Evolutionary conservation across 441 rosid species (phyloP), one percentile per base, ranked within the genome.

Genomic region (Croton setiger): DNA sequence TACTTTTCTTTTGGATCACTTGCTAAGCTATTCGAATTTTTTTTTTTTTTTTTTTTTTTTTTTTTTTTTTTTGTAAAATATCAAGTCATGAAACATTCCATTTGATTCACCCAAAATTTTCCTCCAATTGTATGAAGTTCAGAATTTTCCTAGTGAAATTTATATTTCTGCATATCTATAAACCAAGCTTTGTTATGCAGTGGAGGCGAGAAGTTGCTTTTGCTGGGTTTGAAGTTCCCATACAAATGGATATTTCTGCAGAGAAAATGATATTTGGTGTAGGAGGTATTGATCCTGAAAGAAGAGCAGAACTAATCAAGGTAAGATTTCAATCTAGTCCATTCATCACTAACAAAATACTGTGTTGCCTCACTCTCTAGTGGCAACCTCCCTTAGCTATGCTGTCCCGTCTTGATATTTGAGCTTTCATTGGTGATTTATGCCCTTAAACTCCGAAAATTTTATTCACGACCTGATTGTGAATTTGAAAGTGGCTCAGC

Each of bases 201-300:
- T 94, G 98, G 97, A 87, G 92, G 76, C 89, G 97, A 69, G 98
- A 94, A 68, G 93, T 94, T 62, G 99, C 98, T 37, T 94, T 90
- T 80, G 93, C 98, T 10, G 99, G 99, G 49, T 94, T 91, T 68
- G 99, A 94, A 17, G 94, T 92, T 72, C 89, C 99, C 3, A 92
- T 94, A 37, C 99, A 92, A 80, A 88, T 92, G 97, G 99, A 94
- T 66, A 74, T 92, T 66, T 90, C 96, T 0, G 94, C 91, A 0
- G 86, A 94, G 82, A 94, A 91, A 68, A 94, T 94, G 96, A 71
- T 92, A 71, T 85, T 88, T 72, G 98, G 97, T 72, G 97, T 92
- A 11, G 88, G 89, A 4, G 94, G 90, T 67, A 82, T 86, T 71
- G 91, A 94, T 84, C 96, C 96, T 45, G 76, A 79, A 64, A 89